Evolutionary conservation across 768 basidiomycete genomes (phyloP), one percentile per base, ranked within the genome.

Genomic region (Lentinula detonsa): DNA sequence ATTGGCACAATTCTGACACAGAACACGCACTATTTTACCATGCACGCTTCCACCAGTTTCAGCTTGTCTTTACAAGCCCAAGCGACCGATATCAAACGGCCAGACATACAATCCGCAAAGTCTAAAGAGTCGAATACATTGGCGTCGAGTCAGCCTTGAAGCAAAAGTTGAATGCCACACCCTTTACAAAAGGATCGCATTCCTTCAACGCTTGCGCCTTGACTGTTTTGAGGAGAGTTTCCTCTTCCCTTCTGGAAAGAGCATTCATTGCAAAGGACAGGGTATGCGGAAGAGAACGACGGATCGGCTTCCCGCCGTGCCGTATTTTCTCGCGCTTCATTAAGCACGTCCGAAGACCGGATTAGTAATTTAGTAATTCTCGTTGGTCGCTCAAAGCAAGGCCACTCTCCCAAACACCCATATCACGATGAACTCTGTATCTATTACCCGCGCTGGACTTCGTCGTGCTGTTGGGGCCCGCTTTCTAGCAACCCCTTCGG

Each of bases 221-320:
- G 8, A 91, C 89, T 23, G 88, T 78, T 72, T 95, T 94, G 42
- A 89, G 72, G 43, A 95, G 81, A 7, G 86, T 87, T 49, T 95
- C 93, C 71, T 95, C 93, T 75, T 95, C 93, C 53, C 93, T 82
- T 60, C 91, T 83, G 40, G 93, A 95, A 35, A 95, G 83, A 45
- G 91, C 81, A 72, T 93, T 86, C 93, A 94, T 94, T 49, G 54
- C 34, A 52, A 49, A 37, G 40, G 60, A 61, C 40, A 11, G 16
- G 16, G 34, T 52, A 46, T 54, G 33, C 37, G 53, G 61, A 51
- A 43, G 46, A 53, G 35, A 50, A 18, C 49, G 63, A 37, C 51
- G 45, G 23, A 39, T 37, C 37, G 37, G 37, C 37, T 39, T 39
- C 5, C 37, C 37, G 16, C 51, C 61, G n/a, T n/a, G 28, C 34